Base-by-base conservation (phyloP, 2,329 filamentous ascomycete species). In the Exserohilum rostratum region DNA sequence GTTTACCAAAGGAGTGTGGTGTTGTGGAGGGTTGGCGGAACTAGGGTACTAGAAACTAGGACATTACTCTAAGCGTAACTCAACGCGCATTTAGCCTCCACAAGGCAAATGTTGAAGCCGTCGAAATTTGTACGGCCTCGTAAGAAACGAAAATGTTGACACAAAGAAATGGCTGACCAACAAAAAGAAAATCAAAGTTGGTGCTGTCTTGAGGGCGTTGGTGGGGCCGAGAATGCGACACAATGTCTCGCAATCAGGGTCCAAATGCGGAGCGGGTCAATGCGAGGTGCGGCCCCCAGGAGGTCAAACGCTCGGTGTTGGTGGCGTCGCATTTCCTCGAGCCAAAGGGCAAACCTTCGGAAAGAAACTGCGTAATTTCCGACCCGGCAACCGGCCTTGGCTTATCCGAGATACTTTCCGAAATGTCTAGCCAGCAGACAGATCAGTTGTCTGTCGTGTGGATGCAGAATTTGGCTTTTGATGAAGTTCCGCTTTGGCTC, bases 41-140 rank as follows among this genome's bases (percentile, higher is more conserved):
- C 63, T 66, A 67, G 61, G 42, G 60, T 48, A 67, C 58, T 68
- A 69, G 57, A 59, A 59, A 70, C 66, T 70, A 68, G 64, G 65
- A 69, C 67, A 70, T 70, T 70, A 70, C 64, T 55, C 63, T 57
- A 47, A 59, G 57, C 55, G 62, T 67, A 68, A 60, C 52, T 67
- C 62, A 64, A 64, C 61, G 62, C 57, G 58, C 60, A 53, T 57
- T 51, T 57, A 57, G n/a, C 60, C 65, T 60, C 66, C 61, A 64
- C 58, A 46, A 46, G 25, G 38, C 38, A 39, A 60, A 55, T 38
- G 52, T 55, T 49, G 40, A 31, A 49, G 50, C 30, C 54, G 50
- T 48, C 44, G 7, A 6, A 20, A 31, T 42, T n/a, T n/a, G 49
- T 42, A 46, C 47, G 37, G 49, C 38, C 51, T 48, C 31, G 46